Base-by-base conservation (phyloP, 805 yeast genomes). In the Sugiyamaella americana region DNA sequence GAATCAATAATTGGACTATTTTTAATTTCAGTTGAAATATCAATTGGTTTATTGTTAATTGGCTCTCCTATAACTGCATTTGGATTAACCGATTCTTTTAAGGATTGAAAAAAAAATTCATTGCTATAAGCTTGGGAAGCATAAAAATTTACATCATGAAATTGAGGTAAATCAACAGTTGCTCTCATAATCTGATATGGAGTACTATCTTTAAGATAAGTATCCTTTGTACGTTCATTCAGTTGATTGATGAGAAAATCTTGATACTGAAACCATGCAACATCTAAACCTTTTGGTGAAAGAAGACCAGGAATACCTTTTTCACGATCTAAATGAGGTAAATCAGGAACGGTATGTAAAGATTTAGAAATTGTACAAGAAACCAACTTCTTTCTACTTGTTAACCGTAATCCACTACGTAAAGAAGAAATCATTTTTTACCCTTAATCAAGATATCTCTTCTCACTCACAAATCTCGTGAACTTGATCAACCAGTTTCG, bases 61-160 rank as follows among this genome's bases (percentile, higher is more conserved):
- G 55, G 52, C n/a, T 49, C 48, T 16, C 47, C 53, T n/a, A 59
- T 42, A 5, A 8, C 35, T 18, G 64, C 64, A 6, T 50, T 38
- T 5, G 59, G 58, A 46, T 60, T 56, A 36, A 50, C 58, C 1
- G 63, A 58, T 35, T 45, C 48, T 43, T 44, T 40, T 8, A 57
- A 44, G 10, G 51, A 46, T 40, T 45, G 39, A 48, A 88, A 82
- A 59, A 85, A 87, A 47, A 93, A 75, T 67, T 91, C 97, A 68
- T 93, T 93, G 67, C 87, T 88, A 69, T 85, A 91, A 1, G 87
- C 81, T 61, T 84, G 95, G 3, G 96, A 84, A 1, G 98, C 97
- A 59, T 75, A 78, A 37, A 45, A 52, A 38, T 50, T 41, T 35
- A 57, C 46, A 22, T 45, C 40, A 37, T 41, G 44, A 42, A 46